Evolutionary conservation across 805 yeast genomes (phyloP).

Genomic region (Starmerella apicola): DNA sequence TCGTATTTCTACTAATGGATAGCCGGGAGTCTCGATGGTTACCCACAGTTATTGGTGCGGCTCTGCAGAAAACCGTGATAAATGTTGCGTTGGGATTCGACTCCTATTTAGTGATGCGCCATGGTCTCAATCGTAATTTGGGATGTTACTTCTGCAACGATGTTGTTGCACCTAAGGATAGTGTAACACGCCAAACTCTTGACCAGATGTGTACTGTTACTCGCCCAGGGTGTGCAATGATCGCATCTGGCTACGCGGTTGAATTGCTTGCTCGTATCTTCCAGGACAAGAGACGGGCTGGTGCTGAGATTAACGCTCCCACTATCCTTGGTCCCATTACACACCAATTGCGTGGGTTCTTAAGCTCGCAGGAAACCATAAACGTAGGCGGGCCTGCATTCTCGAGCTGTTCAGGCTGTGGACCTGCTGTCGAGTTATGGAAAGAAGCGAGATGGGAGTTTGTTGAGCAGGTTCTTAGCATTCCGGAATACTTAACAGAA

Average conservation of each 20-base stretch:
- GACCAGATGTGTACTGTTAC: slow-evolving; percentile 99
- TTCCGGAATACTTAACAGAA: slow-evolving; percentile 55
- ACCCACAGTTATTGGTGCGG: slow-evolving; percentile 74
- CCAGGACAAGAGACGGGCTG: slow-evolving; percentile 48
- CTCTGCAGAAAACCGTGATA: slow-evolving; percentile 57
- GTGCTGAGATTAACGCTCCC: slow-evolving; percentile 31
- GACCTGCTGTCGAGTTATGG: slow-evolving; percentile 46
- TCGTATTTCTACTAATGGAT: slow-evolving; percentile 72
- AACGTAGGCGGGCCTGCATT: slow-evolving; percentile 63
- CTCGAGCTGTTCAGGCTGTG: slow-evolving; percentile 78
- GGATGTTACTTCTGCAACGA: slow-evolving; percentile 97
- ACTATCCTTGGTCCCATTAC: slow-evolving; percentile 60
- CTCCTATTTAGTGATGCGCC: slow-evolving; percentile 85
- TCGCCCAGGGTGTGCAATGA: slow-evolving; percentile 84
- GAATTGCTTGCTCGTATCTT: slow-evolving; percentile 64
- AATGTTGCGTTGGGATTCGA: slow-evolving; percentile 96
- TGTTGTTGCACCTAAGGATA: slow-evolving; percentile 85
- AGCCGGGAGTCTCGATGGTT: slow-evolving; percentile 95
- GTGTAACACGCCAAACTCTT: slow-evolving; percentile 71
- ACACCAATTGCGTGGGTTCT: slow-evolving; percentile 84
- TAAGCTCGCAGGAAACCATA: slow-evolving; percentile 50
- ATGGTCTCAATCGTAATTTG: slow-evolving; percentile 48
- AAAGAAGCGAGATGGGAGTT: slow-evolving; percentile 62
- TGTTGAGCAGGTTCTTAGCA: slow-evolving; percentile 55
- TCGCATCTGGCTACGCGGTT: slow-evolving; percentile 78